Base-by-base conservation (phyloP, 306 rosid genomes). In the Coriaria nepalensis region DNA sequence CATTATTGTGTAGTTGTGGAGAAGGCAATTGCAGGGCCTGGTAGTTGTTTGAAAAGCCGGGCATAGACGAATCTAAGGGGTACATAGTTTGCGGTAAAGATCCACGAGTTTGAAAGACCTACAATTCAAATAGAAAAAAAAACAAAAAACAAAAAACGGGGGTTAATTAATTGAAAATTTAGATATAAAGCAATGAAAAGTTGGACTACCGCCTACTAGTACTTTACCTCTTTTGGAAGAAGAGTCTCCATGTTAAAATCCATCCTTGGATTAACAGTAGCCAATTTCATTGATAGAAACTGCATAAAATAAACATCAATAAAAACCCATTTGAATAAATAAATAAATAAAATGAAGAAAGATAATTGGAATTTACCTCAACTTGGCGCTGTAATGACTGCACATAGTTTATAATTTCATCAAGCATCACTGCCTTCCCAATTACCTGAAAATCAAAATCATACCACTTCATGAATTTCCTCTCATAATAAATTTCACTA, bases 381-480 rank as follows among this genome's bases (percentile, higher is more conserved):
- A 77, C 83, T 36, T 77, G 83, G 46, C 70, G 71, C 60, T 77
- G 83, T 65, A 77, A 65, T 14, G 94, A 87, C 63, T 82, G 94
- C 43, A 87, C 90, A 57, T 87, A 87, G 61, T 87, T 87, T 70
- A 79, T 87, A 35, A 87, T 87, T 65, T 87, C 96, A 75, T 87
- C 96, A 32, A 87, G 94, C 81, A 87, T 87, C 50, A 83, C 74
- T 39, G 96, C 96, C 68, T 87, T 83, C 55, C 96, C 96, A 46
- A 86, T 87, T 61, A 87, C 87, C 96, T 87, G 70, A 64, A 61
- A 43, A 36, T 0, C 5, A 6, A 37, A 56, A 9, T 6, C 33
- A 67, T 45, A 55, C 40, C 53, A 52, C 40, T 43, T 44, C 40
- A 47, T 13, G 6, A 37, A 29, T 15, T 40, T 41, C 35, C 37